Percentiles rank a stretch among this genome's conserved stretches.
phyloP scores from a whole-genome alignment of 768 basidiomycete genomes.

The Hericium alpestre region DNA sequence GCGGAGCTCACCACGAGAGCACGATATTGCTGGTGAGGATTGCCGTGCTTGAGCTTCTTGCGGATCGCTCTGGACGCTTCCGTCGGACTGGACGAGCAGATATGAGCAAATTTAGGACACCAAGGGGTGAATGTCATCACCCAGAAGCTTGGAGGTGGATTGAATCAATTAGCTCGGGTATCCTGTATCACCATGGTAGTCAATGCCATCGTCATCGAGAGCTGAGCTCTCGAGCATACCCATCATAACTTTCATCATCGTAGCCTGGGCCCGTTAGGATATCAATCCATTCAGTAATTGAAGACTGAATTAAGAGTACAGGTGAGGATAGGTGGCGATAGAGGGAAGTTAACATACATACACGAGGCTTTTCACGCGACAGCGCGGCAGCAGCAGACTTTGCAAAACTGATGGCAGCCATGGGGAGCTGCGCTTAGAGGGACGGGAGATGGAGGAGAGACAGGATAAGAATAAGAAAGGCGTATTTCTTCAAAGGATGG shows the following conservation, averaged over 20 bases:
- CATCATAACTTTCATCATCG: conserved; percentile 76
- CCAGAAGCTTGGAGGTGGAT: conserved; percentile 77
- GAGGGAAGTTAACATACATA: conserved; percentile 19
- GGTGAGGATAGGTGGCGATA: neutral
- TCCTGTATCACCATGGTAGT: conserved; percentile 61
- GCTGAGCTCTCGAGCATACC: conserved; percentile 44
- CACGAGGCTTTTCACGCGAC: conserved; percentile 67
- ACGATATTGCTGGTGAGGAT: conserved; percentile 83
- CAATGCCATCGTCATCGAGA: conserved; percentile 77
- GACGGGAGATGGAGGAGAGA: neutral
- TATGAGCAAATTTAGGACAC: neutral
- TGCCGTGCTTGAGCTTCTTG: conserved; percentile 97
- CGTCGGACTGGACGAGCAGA: conserved; percentile 39
- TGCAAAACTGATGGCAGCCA: conserved; percentile 19
- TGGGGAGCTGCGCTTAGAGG: neutral
- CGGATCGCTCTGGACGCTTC: conserved; percentile 85
- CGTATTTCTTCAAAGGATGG: neutral
- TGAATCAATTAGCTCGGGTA: conserved; percentile 86
- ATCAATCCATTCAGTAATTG: conserved; percentile 94
- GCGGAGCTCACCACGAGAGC: conserved; percentile 65
- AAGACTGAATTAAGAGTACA: conserved; percentile 42
- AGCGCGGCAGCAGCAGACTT: conserved; percentile 59
- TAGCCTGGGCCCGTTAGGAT: conserved; percentile 72
- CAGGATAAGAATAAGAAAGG: neutral
- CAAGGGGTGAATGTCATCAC: conserved; percentile 29